These are phyloP conservation scores for Dysphania ambrosioides DNA, from an alignment of 148 eudicot species.

Conservation along the genomic window DNA sequence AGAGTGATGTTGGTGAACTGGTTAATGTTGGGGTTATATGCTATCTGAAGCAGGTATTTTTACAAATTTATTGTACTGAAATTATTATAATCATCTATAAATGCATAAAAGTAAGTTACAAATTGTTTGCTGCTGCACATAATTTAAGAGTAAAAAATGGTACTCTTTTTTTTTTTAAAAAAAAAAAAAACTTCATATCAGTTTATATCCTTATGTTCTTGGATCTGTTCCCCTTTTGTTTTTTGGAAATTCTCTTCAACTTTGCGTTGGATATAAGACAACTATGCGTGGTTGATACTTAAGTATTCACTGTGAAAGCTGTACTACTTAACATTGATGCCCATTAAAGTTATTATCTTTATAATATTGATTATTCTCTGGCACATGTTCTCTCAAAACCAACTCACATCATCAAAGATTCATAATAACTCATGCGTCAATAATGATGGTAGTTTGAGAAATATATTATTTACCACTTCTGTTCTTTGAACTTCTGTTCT, in stretches of 20 bases:
- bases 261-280: neutral
- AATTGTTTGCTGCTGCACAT: neutral
- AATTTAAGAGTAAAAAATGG: neutral
- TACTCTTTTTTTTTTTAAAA: too few species aligned
- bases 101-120: neutral
- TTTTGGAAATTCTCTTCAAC: neutral
- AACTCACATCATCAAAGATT: neutral
- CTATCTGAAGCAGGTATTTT: conserved; percentile 99
- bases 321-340: neutral
- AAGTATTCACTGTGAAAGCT: neutral
- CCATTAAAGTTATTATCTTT: neutral
- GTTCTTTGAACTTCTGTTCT: too few species aligned
- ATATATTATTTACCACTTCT: too few species aligned
- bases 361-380: neutral
- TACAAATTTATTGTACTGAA: neutral
- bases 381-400: neutral
- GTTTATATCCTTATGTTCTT: neutral
- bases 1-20: conserved; percentile 89
- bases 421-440: too few species aligned
- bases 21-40: conserved; percentile 99
- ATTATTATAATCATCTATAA: conserved; percentile 1
- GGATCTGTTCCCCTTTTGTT: neutral
- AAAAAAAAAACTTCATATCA: too few species aligned
- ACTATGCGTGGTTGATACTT: neutral
- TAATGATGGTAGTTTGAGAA: too few species aligned